Evolutionary conservation across 768 basidiomycete species (phyloP), one percentile per base, ranked within the genome.

Genomic region (Boletales sp.): DNA sequence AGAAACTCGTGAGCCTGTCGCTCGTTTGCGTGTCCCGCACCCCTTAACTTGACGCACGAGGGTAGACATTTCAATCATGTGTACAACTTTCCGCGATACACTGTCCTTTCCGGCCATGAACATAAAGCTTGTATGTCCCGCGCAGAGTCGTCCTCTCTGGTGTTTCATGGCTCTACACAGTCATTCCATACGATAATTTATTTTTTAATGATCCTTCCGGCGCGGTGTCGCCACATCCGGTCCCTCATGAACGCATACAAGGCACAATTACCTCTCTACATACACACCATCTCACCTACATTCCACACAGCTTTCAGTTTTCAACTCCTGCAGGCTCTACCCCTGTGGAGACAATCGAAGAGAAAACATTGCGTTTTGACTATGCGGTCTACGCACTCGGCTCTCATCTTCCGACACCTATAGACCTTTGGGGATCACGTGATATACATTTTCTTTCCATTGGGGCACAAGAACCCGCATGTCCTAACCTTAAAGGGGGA

Each of bases 311-410:
- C 25, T 5, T 28, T 28, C 25, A 28, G 3, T 6, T 28, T 5
- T 28, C 25, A 28, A 28, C 7, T 28, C 7, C 14, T 0, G n/a
- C 15, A 19, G 38, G 21, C 4, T 38, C 36, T 10, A 5, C 17
- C 13, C 3, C 31, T 8, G 10, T 21, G 13, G 38, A 49, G 19
- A 14, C n/a, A 17, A 4, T 14, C 14, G 42, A 25, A 3, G 46
- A 63, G 11, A 17, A 56, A 7, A 63, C 57, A 4, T 59, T 85
- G 5, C 58, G 64, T 12, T 85, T 80, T 52, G 81, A 85, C 53
- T 84, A 78, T 48, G 71, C 76, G 5, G 69, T 86, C 14, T 79
- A 84, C 43, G 83, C 83, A 0, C 76, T 84, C 2, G 85, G 84
- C 1, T 79, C 80, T 14, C 75, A 75, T 39, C 67, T 83, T 0